Conservation (phyloP, 208 protist species). For the Leptomonas pyrrhocoris region DNA sequence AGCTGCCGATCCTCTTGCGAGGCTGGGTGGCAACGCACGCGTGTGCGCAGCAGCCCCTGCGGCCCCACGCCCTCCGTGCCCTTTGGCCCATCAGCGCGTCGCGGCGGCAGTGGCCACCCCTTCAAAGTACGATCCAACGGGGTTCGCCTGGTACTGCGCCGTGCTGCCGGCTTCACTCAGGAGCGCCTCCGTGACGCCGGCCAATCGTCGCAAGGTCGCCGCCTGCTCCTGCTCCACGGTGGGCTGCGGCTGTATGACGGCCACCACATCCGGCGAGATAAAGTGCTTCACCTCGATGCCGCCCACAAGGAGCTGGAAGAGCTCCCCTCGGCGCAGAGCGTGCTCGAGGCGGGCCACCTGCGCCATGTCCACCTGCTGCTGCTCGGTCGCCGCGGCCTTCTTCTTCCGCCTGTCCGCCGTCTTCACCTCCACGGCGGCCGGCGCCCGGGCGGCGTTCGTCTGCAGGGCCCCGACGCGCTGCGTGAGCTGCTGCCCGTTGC, state of each 20-base stretch:
- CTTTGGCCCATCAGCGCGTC: not conserved
- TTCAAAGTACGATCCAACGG: constrained; percentile 68
- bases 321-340: constrained; percentile 31
- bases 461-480: constrained; percentile 30
- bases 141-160: constrained; percentile 21
- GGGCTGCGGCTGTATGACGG: constrained; percentile 65
- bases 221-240: constrained; percentile 58
- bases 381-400: constrained; percentile 10
- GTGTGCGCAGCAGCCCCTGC: not conserved
- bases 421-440: constrained; percentile 4
- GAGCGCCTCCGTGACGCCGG: constrained; percentile 64
- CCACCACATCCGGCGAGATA: constrained; percentile 28
- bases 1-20: not conserved
- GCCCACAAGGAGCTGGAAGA: constrained; percentile 75
- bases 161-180: constrained; percentile 33
- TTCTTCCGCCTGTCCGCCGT: constrained; percentile 31
- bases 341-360: constrained; percentile 16
- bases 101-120: constrained; percentile 7
- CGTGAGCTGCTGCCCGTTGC: constrained; percentile 63
- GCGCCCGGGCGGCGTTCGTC: not conserved
- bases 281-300: constrained; percentile 70
- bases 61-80: not conserved
- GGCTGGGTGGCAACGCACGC: not conserved
- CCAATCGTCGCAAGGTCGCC: constrained; percentile 61
- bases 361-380: constrained; percentile 21